These are phyloP conservation scores for Calocera cornea DNA, from an alignment of 768 basidiomycete genomes.

Conservation along the genomic window DNA sequence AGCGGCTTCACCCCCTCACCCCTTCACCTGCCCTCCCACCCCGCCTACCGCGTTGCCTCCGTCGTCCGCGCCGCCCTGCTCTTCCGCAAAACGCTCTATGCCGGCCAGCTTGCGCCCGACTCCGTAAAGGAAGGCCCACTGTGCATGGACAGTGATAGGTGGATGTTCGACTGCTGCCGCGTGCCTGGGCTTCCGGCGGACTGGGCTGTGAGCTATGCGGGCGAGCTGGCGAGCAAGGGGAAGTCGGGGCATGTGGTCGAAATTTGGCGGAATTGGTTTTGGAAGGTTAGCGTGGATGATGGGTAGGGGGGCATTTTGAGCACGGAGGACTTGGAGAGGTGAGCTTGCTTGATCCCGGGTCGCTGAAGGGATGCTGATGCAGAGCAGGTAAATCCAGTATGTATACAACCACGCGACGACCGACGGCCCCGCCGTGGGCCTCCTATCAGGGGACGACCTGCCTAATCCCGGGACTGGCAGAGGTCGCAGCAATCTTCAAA, in stretches of 20 bases:
- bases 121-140: slow-evolving; percentile 51
- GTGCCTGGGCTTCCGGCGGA: slow-evolving; percentile 62
- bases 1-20: slow-evolving; percentile 66
- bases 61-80: slow-evolving; percentile 58
- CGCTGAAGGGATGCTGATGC: background rate
- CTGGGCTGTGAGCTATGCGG: slow-evolving; percentile 61
- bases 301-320: slow-evolving; percentile 43
- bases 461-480: too few relatives aligned
- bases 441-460: slow-evolving; percentile 56
- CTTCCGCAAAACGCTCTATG: slow-evolving; percentile 56
- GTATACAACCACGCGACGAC: slow-evolving; percentile 52
- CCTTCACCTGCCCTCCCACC: slow-evolving; percentile 40
- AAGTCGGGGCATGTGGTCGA: slow-evolving; percentile 73
- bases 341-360: slow-evolving; percentile 11
- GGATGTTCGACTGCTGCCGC: slow-evolving; percentile 89
- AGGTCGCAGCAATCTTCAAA: too few relatives aligned
- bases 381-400: slow-evolving; percentile 49
- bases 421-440: slow-evolving; percentile 61
- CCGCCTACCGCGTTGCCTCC: slow-evolving; percentile 56
- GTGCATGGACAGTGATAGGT: slow-evolving; percentile 75
- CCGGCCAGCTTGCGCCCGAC: slow-evolving; percentile 52
- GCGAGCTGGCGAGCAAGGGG: slow-evolving; percentile 36
- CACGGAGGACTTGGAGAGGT: slow-evolving; percentile 54
- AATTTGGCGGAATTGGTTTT: slow-evolving; percentile 67
- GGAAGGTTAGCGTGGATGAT: slow-evolving; percentile 56